A percentile compares a stretch with the other conserved stretches of the same genome.
These are phyloP conservation scores for Trichophyton mentagrophytes DNA, from an alignment of 2,329 filamentous ascomycete species.

Conservation along the genomic window DNA sequence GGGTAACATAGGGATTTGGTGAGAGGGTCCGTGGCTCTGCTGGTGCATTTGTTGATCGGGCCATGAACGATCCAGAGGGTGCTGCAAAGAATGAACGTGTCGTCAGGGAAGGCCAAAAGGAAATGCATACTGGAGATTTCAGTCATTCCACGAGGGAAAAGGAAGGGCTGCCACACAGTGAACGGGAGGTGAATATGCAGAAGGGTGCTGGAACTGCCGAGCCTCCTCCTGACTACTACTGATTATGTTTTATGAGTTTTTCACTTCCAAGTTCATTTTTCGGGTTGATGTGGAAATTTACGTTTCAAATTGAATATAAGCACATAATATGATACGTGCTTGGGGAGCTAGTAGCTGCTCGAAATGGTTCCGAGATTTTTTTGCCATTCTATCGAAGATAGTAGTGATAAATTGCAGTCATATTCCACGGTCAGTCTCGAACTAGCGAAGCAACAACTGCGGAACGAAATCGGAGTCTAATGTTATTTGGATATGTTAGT, in stretches of 20 bases:
- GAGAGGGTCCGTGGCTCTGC: conserved; percentile 30
- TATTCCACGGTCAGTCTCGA: too few species aligned
- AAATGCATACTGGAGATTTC: conserved; percentile 24
- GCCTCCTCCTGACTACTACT: not conserved
- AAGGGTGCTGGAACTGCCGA: not conserved
- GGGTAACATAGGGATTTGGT: conserved; percentile 24
- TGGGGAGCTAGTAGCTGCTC: too few species aligned
- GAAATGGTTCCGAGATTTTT: too few species aligned
- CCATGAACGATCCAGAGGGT: conserved; percentile 27
- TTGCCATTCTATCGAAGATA: too few species aligned
- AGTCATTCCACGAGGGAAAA: conserved; percentile 24
- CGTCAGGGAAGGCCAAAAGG: conserved; percentile 24
- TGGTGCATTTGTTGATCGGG: conserved; percentile 27
- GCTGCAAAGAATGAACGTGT: conserved; percentile 27
- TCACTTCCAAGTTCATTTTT: not conserved
- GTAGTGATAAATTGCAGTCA: too few species aligned
- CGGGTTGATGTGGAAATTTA: not conserved
- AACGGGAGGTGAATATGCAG: not conserved
- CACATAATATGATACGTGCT: not conserved
- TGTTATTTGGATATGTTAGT: not conserved
- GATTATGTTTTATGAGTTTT: not conserved
- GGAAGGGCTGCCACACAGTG: conserved; percentile 11
- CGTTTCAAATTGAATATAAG: not conserved
- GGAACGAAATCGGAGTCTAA: not conserved
- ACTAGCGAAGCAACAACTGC: too few species aligned